Evolutionary conservation across 768 basidiomycete genomes (phyloP).

Genomic region (Phallus indusiatus): DNA sequence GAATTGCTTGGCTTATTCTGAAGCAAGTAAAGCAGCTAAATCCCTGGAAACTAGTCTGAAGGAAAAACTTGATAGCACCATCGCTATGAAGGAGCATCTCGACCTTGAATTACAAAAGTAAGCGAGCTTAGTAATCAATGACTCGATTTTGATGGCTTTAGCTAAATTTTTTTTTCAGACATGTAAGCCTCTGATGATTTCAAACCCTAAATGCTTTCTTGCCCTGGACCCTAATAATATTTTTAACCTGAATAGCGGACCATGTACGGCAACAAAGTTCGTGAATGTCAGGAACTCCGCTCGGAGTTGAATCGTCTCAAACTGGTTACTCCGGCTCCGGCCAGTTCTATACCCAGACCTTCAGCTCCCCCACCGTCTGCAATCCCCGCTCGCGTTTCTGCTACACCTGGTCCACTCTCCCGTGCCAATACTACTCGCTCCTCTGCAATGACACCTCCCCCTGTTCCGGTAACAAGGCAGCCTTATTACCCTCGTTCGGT

Average conservation of each 20-base stretch:
- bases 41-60: slow-evolving; percentile 50
- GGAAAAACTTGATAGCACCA: slow-evolving; percentile 56
- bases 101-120: slow-evolving; percentile 68
- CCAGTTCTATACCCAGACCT: background rate
- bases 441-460: slow-evolving; percentile 27
- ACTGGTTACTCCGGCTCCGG: slow-evolving; percentile 18
- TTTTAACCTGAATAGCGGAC: slow-evolving; percentile 34
- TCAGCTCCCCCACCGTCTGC: background rate
- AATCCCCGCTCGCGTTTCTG: background rate
- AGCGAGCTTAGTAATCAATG: slow-evolving; percentile 22
- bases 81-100: slow-evolving; percentile 46
- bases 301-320: slow-evolving; percentile 54
- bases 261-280: slow-evolving; percentile 55
- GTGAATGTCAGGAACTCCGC: slow-evolving; percentile 60
- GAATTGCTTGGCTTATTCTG: slow-evolving; percentile 74
- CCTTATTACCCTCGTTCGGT: slow-evolving; percentile 9
- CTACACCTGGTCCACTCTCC: slow-evolving; percentile 1
- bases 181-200: slow-evolving; percentile 37
- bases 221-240: background rate
- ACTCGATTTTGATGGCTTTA: slow-evolving; percentile 15
- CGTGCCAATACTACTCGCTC: background rate
- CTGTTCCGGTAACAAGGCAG: slow-evolving; percentile 8
- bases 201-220: slow-evolving; percentile 8
- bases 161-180: slow-evolving; percentile 31
- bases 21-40: slow-evolving; percentile 61